phyloP scores from a whole-genome alignment of 805 yeast genomes.

The Saccharomycopsis olivae region DNA sequence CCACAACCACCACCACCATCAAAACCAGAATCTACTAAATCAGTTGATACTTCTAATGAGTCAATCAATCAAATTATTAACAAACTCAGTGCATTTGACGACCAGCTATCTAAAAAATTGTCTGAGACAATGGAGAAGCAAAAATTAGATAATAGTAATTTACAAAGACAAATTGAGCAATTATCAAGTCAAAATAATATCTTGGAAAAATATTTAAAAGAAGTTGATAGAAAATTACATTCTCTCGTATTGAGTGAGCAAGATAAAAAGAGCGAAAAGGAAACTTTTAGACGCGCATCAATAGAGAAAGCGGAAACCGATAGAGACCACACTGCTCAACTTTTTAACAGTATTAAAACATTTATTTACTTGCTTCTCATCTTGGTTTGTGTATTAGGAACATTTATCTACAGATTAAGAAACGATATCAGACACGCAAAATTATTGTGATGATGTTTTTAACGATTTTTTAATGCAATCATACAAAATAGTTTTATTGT shows the following conservation, averaged over 20 bases:
- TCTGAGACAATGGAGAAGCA: slow-evolving; percentile 21
- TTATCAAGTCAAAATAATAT: slow-evolving; percentile 10
- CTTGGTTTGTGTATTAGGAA: slow-evolving; percentile 28
- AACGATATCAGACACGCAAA: slow-evolving; percentile 55
- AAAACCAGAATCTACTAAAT: not conserved
- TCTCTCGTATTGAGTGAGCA: slow-evolving; percentile 17
- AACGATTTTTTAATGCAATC: not conserved
- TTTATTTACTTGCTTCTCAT: slow-evolving; percentile 22
- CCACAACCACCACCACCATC: not conserved
- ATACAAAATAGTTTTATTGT: no score
- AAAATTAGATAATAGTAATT: slow-evolving; percentile 19
- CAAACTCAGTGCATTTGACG: slow-evolving; percentile 22
- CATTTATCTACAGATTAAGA: slow-evolving; percentile 43
- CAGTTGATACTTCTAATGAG: not conserved
- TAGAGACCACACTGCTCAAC: slow-evolving; percentile 19
- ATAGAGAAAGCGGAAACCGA: slow-evolving; percentile 21
- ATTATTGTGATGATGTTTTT: slow-evolving; percentile 29
- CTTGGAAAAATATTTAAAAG: slow-evolving; percentile 18
- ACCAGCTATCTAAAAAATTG: slow-evolving; percentile 16
- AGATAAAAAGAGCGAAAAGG: slow-evolving; percentile 18
- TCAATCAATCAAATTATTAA: slow-evolving; percentile 26
- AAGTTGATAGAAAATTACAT: slow-evolving; percentile 17
- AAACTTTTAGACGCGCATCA: slow-evolving; percentile 18
- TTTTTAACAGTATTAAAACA: slow-evolving; percentile 21
- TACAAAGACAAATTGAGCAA: slow-evolving; percentile 22